Base-by-base conservation (phyloP, 805 yeast genomes). In the fission yeast (Schizosaccharomyces pombe) region DNA sequence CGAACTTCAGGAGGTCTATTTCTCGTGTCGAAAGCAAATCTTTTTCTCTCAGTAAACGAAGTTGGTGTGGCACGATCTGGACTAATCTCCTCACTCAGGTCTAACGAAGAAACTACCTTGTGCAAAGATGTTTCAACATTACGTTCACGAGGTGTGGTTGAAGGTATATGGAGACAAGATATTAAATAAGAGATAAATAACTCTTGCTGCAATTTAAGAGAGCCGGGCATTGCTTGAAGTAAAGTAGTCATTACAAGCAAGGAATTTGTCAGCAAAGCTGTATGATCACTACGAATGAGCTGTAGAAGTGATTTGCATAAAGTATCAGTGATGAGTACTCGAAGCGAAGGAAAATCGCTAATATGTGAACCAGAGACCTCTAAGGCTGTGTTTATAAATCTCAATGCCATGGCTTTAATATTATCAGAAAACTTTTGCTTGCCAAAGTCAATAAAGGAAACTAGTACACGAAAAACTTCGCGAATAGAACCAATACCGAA, bases 261-360 rank as follows among this genome's bases (percentile, higher is more conserved):
- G 0, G 95, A 76, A 8, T 82, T 78, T 58, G 80, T 83, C 14
- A 89, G 70, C 9, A 91, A 68, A 2, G 80, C 72, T 1, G 84
- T 75, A 16, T 85, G 81, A 58, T 85, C 93, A 1, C 75, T 56
- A 57, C 93, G 83, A 31, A 86, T 77, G 29, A 86, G 75, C 63
- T 80, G 91, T 51, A 89, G 75, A 30, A 87, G 72, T 62, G 85
- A 83, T 63, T 86, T 89, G 64, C 85, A 84, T n/a, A 87, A 75
- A 8, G 83, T 80, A 61, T 85, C 91, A 1, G 89, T 75, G 8
- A 85, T 74, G 29, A 85, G 68, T 19, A 72, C 74, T 63, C 85
- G 73, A 51, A 87, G 68, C 3, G 80, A 72, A 1, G 82, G 78
- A 62, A 83, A 89, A 30, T 68, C 64, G 2, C 75, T 70, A 54